These are phyloP conservation scores for Astrothelium macrocarpum DNA, from an alignment of 495 filamentous ascomycete genomes.

Conservation along the genomic window DNA sequence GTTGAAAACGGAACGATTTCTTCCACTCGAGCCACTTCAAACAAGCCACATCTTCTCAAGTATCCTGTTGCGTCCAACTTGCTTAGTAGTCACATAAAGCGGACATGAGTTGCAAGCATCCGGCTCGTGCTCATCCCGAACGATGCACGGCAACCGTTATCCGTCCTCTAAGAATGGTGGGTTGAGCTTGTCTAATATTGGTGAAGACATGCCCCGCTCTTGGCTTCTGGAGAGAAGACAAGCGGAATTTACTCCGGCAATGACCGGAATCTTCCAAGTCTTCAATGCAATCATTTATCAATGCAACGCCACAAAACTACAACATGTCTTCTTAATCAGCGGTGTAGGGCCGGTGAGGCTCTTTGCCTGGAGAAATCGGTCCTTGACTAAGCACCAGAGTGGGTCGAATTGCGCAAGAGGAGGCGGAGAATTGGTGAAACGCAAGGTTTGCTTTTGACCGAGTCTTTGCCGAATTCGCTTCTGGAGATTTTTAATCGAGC, in stretches of 20 bases:
- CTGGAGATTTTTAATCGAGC: background rate
- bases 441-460: background rate
- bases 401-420: background rate
- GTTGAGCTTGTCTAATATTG: conserved; percentile 1
- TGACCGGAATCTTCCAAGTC: background rate
- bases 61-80: background rate
- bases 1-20: background rate
- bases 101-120: background rate
- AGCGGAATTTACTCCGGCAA: background rate
- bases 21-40: background rate
- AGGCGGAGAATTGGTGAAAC: background rate
- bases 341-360: no score
- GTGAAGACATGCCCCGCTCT: background rate
- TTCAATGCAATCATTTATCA: background rate
- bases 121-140: background rate
- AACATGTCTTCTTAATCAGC: no score
- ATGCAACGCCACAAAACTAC: background rate
- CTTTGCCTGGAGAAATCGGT: background rate
- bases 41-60: background rate
- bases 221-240: background rate
- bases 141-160: background rate
- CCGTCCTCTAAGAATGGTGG: background rate
- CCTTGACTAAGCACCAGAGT: background rate
- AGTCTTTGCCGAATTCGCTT: background rate
- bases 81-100: background rate